Evolutionary conservation across 352 stramenopile genomes (phyloP).

Genomic region (Pythium sukuiense): DNA sequence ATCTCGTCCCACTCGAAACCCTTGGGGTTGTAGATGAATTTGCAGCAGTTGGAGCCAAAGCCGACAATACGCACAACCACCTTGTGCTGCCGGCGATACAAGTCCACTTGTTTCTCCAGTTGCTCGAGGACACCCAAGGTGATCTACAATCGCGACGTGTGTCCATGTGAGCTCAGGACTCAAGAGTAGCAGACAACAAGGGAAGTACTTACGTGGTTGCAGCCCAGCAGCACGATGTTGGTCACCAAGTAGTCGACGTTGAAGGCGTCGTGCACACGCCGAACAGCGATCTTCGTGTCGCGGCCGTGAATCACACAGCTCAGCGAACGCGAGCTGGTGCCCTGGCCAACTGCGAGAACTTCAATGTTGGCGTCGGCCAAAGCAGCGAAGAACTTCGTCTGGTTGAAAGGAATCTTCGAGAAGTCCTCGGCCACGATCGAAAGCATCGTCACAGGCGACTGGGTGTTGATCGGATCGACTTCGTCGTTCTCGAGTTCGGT

Average conservation of each 20-base stretch:
- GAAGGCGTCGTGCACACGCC: slow-evolving; percentile 78
- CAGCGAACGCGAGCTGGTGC: slow-evolving; percentile 75
- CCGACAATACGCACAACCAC: slow-evolving; percentile 64
- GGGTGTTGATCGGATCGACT: slow-evolving; percentile 65
- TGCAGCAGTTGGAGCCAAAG: slow-evolving; percentile 62
- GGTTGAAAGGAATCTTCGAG: slow-evolving; percentile 66
- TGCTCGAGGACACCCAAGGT: slow-evolving; percentile 61
- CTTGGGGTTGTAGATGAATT: slow-evolving; percentile 55
- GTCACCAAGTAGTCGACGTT: slow-evolving; percentile 77
- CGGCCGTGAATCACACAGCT: slow-evolving; percentile 70
- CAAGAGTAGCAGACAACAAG: not conserved
- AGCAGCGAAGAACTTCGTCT: slow-evolving; percentile 79
- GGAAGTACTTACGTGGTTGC: slow-evolving; percentile 49
- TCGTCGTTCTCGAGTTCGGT: slow-evolving; percentile 66
- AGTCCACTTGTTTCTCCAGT: slow-evolving; percentile 54
- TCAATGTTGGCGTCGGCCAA: slow-evolving; percentile 67
- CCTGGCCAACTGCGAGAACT: slow-evolving; percentile 72
- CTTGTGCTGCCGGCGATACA: slow-evolving; percentile 73
- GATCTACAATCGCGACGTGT: slow-evolving; percentile 33
- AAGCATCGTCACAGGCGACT: slow-evolving; percentile 82
- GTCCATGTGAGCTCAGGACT: not conserved
- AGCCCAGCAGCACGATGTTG: slow-evolving; percentile 70
- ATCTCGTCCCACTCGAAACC: slow-evolving; percentile 58
- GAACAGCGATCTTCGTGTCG: slow-evolving; percentile 76
- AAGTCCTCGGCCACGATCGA: slow-evolving; percentile 80